Base-by-base conservation (phyloP, 208 protist genomes). In the Acanthamoeba royreba region DNA sequence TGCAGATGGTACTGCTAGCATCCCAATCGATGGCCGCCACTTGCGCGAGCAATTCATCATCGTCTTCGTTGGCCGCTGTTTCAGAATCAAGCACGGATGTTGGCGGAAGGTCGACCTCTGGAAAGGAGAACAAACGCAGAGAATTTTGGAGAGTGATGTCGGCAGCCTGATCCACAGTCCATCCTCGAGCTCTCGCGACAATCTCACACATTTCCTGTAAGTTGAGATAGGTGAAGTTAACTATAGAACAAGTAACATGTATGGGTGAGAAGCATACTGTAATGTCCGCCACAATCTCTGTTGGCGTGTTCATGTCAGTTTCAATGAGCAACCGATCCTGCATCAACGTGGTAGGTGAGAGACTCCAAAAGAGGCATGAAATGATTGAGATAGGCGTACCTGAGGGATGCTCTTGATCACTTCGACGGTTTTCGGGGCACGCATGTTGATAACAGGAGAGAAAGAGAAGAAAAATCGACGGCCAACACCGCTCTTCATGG, bases 381-480 rank as follows among this genome's bases (percentile, higher is more conserved):
- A 69, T 38, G 58, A 15, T 33, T 7, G 11, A 25, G n/a, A n/a
- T n/a, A n/a, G n/a, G n/a, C 9, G 19, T 9, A 69, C 58, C 58
- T 69, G 58, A 33, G 88, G 88, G 2, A 92, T 42, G 17, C 58
- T 25, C 45, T 72, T 79, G 88, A 92, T 92, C 45, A 92, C 88
- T 22, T 72, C 63, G 33, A 81, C 43, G 0, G 53, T 79, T 61
- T 92, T 79, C 13, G 88, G 88, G 28, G 61, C 42, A n/a, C 88
- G 88, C 88, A 92, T 72, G 88, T 92, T 92, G 43, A 92, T 81
- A 46, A 92, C 61, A 15, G 55, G 55, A 15, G 88, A 92, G 45
- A 92, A 92, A 45, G 88, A 92, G 88, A 92, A 92, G 88, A 61
- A 92, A 45, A 92, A 79, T n/a, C 88, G 40, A 17, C 47, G 5